phyloP scores from a whole-genome alignment of 768 basidiomycete genomes.

The Boletus rex-veris region DNA sequence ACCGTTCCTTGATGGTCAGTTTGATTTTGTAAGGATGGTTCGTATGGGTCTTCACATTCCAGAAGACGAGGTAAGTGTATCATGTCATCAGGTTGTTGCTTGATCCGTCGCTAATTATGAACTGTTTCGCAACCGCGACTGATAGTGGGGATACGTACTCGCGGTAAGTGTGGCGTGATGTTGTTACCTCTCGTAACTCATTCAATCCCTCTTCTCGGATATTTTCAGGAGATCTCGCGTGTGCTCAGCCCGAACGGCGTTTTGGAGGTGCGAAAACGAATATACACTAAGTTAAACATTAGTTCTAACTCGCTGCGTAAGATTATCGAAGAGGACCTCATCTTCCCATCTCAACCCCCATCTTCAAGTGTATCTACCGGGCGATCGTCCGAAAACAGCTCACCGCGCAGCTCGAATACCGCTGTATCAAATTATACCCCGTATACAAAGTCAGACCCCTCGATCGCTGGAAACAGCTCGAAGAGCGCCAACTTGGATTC shows the following conservation, averaged over 20 bases:
- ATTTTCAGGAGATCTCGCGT: conserved; percentile 58
- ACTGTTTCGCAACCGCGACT: conserved; percentile 6
- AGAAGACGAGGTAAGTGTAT: conserved; percentile 57
- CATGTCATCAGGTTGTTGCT: neutral
- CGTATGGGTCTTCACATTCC: conserved; percentile 66
- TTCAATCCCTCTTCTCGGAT: conserved; percentile 4
- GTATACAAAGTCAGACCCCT: conserved; percentile 25
- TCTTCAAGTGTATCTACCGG: conserved; percentile 6
- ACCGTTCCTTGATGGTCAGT: conserved; percentile 54
- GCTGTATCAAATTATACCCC: conserved; percentile 17
- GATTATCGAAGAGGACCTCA: conserved; percentile 72
- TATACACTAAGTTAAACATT: neutral
- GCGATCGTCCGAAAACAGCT: conserved; percentile 21
- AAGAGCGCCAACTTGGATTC: conserved; percentile 12
- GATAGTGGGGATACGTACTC: conserved; percentile 61
- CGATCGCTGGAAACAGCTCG: conserved; percentile 10
- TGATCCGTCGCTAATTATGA: conserved; percentile 12
- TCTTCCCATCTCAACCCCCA: conserved; percentile 51
- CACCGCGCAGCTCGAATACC: conserved; percentile 29
- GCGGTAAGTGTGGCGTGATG: conserved; percentile 42
- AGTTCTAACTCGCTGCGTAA: conserved; percentile 26
- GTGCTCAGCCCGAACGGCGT: conserved; percentile 60
- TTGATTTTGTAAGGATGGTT: conserved; percentile 65
- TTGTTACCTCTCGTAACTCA: conserved; percentile 14
- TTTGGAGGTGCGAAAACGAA: conserved; percentile 51